phyloP scores from a whole-genome alignment of 495 filamentous ascomycete genomes.

The Podospora pseudoanserina region DNA sequence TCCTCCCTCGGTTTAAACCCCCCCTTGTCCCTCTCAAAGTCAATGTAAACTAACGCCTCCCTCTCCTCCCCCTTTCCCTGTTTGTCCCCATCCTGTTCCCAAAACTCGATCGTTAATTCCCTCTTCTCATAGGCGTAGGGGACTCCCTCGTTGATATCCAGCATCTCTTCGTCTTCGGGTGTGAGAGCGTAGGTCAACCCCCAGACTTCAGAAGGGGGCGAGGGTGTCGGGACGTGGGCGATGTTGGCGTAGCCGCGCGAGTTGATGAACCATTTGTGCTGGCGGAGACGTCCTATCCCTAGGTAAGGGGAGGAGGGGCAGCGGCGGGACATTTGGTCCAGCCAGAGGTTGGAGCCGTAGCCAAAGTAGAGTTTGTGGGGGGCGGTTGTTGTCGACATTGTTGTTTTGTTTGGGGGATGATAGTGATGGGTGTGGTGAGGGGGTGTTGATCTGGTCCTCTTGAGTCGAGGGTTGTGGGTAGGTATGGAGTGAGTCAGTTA shows the following conservation, averaged over 20 bases:
- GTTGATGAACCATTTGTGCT: conserved; percentile 46
- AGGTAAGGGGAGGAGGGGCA: conserved; percentile 36
- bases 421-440: too few species aligned
- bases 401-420: background rate
- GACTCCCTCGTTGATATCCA: conserved; percentile 39
- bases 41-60: conserved; percentile 38
- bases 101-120: conserved; percentile 26
- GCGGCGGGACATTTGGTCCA: conserved; percentile 37
- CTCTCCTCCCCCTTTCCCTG: conserved; percentile 4
- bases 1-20: conserved; percentile 26
- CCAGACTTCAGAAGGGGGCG: conserved; percentile 30
- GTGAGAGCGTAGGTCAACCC: conserved; percentile 40
- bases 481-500: too few species aligned
- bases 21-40: conserved; percentile 23
- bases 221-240: conserved; percentile 8
- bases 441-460: too few species aligned
- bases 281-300: conserved; percentile 36
- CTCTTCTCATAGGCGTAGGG: conserved; percentile 36
- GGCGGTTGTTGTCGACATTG: too few species aligned
- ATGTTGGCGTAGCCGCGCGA: conserved; percentile 42
- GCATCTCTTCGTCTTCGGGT: conserved; percentile 27
- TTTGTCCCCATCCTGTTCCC: background rate
- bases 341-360: conserved; percentile 44
- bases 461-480: too few species aligned
- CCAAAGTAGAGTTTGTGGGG: conserved; percentile 34